These are phyloP conservation scores for Starmerella cellae DNA, from an alignment of 805 yeast genomes.

Conservation along the genomic window DNA sequence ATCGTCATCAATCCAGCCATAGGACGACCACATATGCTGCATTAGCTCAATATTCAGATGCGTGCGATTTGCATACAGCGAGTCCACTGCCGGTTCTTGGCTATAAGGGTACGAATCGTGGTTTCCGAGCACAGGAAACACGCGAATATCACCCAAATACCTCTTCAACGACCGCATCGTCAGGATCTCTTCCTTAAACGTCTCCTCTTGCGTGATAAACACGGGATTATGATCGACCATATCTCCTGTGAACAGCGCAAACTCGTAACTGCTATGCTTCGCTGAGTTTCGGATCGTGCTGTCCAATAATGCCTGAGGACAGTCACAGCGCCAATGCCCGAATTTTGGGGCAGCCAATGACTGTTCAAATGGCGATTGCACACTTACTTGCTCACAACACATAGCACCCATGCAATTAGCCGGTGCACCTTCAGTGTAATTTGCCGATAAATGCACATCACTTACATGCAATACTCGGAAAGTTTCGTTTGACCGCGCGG, in stretches of 20 bases:
- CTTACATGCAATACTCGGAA: constrained; percentile 54
- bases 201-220: constrained; percentile 36
- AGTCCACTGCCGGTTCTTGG: constrained; percentile 44
- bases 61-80: constrained; percentile 34
- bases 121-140: constrained; percentile 52
- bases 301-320: constrained; percentile 50
- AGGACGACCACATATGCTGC: constrained; percentile 37
- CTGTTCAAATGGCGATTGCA: constrained; percentile 29
- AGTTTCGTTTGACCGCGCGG: constrained; percentile 21
- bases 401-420: constrained; percentile 30
- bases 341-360: constrained; percentile 40
- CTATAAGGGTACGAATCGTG: constrained; percentile 66
- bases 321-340: constrained; percentile 53
- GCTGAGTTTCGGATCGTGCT: constrained; percentile 38
- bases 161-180: constrained; percentile 42
- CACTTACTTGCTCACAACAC: constrained; percentile 48
- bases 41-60: constrained; percentile 38
- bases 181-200: constrained; percentile 41
- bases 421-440: constrained; percentile 35
- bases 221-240: constrained; percentile 51
- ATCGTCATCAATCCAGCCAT: constrained; percentile 31
- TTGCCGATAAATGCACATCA: constrained; percentile 51
- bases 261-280: constrained; percentile 33
- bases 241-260: constrained; percentile 61
- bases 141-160: constrained; percentile 39